Conservation (phyloP, 148 eudicot genomes). For the Camellia lanceoleosa region DNA sequence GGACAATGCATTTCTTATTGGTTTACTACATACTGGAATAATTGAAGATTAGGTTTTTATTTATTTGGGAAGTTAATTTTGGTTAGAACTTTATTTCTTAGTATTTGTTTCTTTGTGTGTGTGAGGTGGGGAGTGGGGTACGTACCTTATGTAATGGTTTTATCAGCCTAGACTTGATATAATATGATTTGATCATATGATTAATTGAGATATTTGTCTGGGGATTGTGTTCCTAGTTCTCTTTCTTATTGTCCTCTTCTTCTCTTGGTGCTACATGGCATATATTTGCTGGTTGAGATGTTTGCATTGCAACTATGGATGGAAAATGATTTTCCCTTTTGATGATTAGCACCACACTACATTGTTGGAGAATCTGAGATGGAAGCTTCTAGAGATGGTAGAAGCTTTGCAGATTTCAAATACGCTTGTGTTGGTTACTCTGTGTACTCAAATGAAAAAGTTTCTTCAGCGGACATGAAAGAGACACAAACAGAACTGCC, state of each 20-base stretch:
- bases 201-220: too few relatives aligned
- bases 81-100: too few relatives aligned
- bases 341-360: conserved; percentile 59
- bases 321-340: conserved; percentile 24
- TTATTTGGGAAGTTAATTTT: too few relatives aligned
- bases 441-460: conserved; percentile 53
- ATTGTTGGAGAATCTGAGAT: conserved; percentile 70
- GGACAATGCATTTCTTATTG: not conserved
- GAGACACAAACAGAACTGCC: conserved; percentile 60
- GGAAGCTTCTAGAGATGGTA: conserved; percentile 73
- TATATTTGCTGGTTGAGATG: not conserved
- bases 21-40: not conserved
- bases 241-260: too few relatives aligned
- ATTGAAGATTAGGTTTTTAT: too few relatives aligned
- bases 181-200: too few relatives aligned
- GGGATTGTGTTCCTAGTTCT: too few relatives aligned
- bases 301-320: not conserved
- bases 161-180: too few relatives aligned
- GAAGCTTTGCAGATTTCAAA: conserved; percentile 63
- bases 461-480: conserved; percentile 29
- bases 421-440: conserved; percentile 93
- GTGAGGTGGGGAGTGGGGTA: too few relatives aligned
- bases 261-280: not conserved
- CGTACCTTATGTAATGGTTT: too few relatives aligned
- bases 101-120: too few relatives aligned